phyloP scores from a whole-genome alignment of 495 filamentous ascomycete genomes.

The Podospora conica region DNA sequence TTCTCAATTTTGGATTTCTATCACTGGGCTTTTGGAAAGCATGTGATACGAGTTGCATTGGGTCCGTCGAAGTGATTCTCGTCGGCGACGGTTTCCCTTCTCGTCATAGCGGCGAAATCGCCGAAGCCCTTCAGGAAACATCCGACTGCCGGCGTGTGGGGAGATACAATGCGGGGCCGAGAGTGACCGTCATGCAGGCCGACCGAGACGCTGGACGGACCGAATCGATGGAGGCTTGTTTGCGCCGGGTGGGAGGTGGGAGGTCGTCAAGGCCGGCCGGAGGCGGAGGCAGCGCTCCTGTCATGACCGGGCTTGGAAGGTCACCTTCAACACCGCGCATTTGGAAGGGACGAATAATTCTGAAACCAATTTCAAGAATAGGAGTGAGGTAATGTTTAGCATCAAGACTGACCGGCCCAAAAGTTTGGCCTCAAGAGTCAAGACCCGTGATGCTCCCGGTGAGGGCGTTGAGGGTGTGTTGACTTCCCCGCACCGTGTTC shows the following conservation, averaged over 20 bases:
- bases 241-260: neutral
- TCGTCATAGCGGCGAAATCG: conserved; percentile 3
- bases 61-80: neutral
- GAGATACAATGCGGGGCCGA: conserved; percentile 1
- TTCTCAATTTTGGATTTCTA: neutral
- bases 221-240: neutral
- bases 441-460: no score
- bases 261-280: neutral
- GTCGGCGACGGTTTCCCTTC: conserved; percentile 16
- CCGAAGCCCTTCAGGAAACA: conserved; percentile 5
- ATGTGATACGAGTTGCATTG: neutral
- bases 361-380: neutral
- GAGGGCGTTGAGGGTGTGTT: neutral
- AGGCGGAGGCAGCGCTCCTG: neutral
- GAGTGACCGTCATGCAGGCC: neutral
- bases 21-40: neutral
- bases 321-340: no score
- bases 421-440: no score
- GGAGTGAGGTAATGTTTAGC: neutral
- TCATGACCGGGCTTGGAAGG: neutral
- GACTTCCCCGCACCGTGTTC: neutral
- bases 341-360: no score
- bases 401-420: no score
- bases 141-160: conserved; percentile 10
- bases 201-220: conserved; percentile 1